Percentiles rank a stretch among this genome's conserved stretches.
Conservation (phyloP, 306 rosid species). For the Pterocarpus macrocarpus region DNA sequence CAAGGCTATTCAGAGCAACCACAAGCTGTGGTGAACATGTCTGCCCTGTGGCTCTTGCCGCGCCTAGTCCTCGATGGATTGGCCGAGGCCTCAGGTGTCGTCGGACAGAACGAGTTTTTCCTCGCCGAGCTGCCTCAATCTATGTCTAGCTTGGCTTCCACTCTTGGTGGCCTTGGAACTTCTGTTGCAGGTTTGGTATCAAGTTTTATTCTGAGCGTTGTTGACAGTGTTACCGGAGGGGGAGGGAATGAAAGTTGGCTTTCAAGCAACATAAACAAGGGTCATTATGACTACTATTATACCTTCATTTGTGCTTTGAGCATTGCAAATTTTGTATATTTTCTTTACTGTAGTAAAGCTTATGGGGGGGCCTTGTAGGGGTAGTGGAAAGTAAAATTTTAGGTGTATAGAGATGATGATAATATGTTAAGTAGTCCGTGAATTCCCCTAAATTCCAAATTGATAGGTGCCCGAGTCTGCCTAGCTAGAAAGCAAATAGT, state of each 20-base stretch:
- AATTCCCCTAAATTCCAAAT: not conserved
- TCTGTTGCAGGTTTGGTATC: constrained; percentile 42
- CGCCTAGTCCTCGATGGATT: constrained; percentile 37
- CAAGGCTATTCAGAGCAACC: constrained; percentile 42
- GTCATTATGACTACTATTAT: constrained; percentile 48
- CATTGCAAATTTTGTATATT: constrained; percentile 36
- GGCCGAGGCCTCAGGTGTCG: not conserved
- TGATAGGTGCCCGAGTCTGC: not conserved
- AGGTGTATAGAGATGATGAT: not conserved
- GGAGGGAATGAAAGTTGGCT: constrained; percentile 42
- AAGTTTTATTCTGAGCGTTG: constrained; percentile 39
- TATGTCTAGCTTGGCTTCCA: constrained; percentile 43
- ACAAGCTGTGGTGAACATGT: constrained; percentile 47
- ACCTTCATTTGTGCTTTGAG: constrained; percentile 34
- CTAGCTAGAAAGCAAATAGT: not conserved
- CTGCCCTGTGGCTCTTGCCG: constrained; percentile 47
- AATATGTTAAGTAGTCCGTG: not conserved
- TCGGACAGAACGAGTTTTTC: constrained; percentile 42
- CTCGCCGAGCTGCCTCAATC: constrained; percentile 42
- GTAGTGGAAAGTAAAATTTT: constrained; percentile 14
- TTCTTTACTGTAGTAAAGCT: constrained; percentile 47
- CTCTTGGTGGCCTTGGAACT: constrained; percentile 28
- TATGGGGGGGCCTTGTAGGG: constrained; percentile 46
- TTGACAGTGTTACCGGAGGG: constrained; percentile 35
- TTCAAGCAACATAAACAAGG: constrained; percentile 55